These are phyloP conservation scores for Umbellularia californica DNA, from an alignment of 164 flowering plant species.

Conservation along the genomic window DNA sequence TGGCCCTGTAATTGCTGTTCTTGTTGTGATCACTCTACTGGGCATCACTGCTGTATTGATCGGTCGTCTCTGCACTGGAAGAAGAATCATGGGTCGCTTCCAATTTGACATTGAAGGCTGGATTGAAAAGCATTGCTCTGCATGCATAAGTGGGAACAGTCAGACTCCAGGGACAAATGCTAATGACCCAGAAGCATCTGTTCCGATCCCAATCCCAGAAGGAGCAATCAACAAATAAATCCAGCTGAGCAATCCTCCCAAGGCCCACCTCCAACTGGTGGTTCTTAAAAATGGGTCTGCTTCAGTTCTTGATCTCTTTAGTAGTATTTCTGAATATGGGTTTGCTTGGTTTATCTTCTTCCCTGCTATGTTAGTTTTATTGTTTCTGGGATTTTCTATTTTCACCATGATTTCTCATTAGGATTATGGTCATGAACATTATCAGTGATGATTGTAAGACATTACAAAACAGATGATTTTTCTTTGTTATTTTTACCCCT, in stretches of 20 bases:
- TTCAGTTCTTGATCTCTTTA: not conserved
- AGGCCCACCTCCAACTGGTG: conserved; percentile 8
- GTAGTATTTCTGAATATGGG: conserved; percentile 10
- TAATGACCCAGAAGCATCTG: conserved; percentile 8
- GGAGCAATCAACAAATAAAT: conserved; percentile 22
- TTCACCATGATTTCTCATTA: too few species aligned
- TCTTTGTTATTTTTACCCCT: not conserved
- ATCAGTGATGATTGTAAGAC: not conserved
- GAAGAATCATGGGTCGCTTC: conserved; percentile 50
- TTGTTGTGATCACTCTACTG: conserved; percentile 52
- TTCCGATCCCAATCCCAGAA: conserved; percentile 21
- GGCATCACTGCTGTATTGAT: conserved; percentile 62
- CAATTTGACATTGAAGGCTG: conserved; percentile 57
- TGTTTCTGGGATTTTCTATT: too few species aligned
- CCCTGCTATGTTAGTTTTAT: not conserved
- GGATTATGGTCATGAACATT: too few species aligned
- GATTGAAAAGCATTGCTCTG: conserved; percentile 63
- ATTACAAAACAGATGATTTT: not conserved
- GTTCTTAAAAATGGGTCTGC: conserved; percentile 9
- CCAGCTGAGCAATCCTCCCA: conserved; percentile 17
- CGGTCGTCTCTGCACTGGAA: conserved; percentile 75
- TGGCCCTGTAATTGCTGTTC: conserved; percentile 70
- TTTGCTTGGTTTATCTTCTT: not conserved
- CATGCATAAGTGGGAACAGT: conserved; percentile 61
- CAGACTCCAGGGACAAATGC: conserved; percentile 14